These are phyloP conservation scores for Apostasia ramifera DNA, from an alignment of 106 monocot species.

Conservation along the genomic window DNA sequence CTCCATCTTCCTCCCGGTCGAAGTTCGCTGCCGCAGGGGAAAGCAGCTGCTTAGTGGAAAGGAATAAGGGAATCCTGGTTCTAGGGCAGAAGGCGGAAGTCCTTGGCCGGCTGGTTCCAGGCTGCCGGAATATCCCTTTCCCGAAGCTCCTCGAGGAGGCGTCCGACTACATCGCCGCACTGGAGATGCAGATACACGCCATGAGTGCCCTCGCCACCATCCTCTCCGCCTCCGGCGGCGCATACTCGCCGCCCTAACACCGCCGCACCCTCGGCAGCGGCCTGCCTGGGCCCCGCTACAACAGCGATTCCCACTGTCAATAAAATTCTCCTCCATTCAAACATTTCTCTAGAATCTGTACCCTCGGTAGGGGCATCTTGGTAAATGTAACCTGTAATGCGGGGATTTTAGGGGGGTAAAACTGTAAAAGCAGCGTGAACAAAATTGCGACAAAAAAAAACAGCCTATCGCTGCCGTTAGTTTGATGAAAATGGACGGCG, in stretches of 20 bases:
- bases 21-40: not conserved
- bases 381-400: no score
- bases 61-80: not conserved
- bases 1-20: not conserved
- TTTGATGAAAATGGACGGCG: no score
- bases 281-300: not conserved
- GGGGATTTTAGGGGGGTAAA: no score
- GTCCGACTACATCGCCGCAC: conserved; percentile 64
- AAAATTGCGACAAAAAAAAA: no score
- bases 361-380: no score
- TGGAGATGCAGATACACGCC: conserved; percentile 70
- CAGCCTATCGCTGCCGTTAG: no score
- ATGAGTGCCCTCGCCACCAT: conserved; percentile 40
- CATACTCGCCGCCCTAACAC: not conserved
- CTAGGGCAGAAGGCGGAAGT: conserved; percentile 24
- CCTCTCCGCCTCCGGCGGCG: conserved; percentile 15
- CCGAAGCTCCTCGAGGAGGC: conserved; percentile 47
- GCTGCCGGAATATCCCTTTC: conserved; percentile 46
- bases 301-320: no score
- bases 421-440: no score
- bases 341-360: no score
- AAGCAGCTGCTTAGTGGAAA: not conserved
- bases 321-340: no score
- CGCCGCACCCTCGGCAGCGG: not conserved
- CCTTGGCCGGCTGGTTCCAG: conserved; percentile 60